A percentile compares a stretch with the other conserved stretches of the same genome.
Conservation (phyloP, 306 rosid genomes). For the Cicer arietinum region DNA sequence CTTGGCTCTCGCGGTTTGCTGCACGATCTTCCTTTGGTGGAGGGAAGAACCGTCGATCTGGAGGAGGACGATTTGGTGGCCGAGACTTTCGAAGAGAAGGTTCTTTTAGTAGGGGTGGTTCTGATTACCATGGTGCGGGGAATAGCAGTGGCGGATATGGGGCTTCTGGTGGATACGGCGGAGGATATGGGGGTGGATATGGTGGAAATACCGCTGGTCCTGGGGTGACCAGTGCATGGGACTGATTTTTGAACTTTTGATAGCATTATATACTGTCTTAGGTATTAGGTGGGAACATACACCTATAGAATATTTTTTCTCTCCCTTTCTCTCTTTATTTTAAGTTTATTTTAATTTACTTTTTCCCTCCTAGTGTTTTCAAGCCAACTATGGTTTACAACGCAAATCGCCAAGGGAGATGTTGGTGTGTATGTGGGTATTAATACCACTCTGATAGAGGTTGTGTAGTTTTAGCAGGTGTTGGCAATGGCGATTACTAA, state of each 20-base stretch:
- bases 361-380: slow-evolving; percentile 51
- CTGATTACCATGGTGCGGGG: slow-evolving; percentile 68
- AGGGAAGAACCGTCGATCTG: slow-evolving; percentile 86
- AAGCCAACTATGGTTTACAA: slow-evolving; percentile 42
- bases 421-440: slow-evolving; percentile 52
- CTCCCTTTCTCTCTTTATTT: slow-evolving; percentile 33
- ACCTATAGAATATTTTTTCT: slow-evolving; percentile 40
- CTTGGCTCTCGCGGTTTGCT: slow-evolving; percentile 80
- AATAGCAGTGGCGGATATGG: slow-evolving; percentile 68
- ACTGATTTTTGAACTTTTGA: slow-evolving; percentile 50
- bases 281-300: slow-evolving; percentile 59
- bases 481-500: slow-evolving; percentile 60
- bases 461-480: slow-evolving; percentile 60
- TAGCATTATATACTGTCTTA: slow-evolving; percentile 50
- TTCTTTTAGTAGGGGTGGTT: slow-evolving; percentile 65
- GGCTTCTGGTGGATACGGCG: slow-evolving; percentile 58
- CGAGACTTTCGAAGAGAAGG: slow-evolving; percentile 81
- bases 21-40: slow-evolving; percentile 66
- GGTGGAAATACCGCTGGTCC: slow-evolving; percentile 66
- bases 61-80: slow-evolving; percentile 88
- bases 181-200: slow-evolving; percentile 63
- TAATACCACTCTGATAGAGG: slow-evolving; percentile 57
- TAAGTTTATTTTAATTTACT: slow-evolving; percentile 44
- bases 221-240: slow-evolving; percentile 86
- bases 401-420: slow-evolving; percentile 36